Conservation (phyloP, 768 basidiomycete species). For the Termitomyces heimii region DNA sequence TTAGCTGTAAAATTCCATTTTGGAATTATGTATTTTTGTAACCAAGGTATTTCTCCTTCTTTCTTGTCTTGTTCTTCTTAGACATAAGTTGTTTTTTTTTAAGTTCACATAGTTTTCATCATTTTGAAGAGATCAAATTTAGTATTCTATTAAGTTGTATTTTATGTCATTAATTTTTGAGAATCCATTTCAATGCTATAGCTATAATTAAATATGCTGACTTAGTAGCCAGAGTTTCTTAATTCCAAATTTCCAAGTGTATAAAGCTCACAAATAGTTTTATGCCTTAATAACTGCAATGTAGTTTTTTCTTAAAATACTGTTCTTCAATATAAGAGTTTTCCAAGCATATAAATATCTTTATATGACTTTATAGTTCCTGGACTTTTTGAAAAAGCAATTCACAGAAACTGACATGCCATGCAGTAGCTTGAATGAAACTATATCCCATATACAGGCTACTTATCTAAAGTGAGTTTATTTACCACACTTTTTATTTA, state of each 20-base stretch:
- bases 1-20: neutral
- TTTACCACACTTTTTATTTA: neutral
- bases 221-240: neutral
- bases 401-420: no score
- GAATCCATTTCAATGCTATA: neutral
- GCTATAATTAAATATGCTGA: neutral
- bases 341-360: neutral
- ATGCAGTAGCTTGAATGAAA: neutral
- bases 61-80: neutral
- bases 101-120: neutral
- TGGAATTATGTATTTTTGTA: neutral
- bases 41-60: neutral
- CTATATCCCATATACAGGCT: neutral
- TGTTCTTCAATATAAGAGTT: neutral
- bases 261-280: neutral
- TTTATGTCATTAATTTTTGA: neutral
- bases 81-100: neutral
- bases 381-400: neutral
- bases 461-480: neutral
- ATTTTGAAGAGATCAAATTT: neutral
- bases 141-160: neutral
- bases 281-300: no score
- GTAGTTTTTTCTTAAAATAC: neutral
- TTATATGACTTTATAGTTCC: neutral
- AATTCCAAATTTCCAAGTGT: no score